Base-by-base conservation (phyloP, 768 basidiomycete genomes). In the Phaffia australis region DNA sequence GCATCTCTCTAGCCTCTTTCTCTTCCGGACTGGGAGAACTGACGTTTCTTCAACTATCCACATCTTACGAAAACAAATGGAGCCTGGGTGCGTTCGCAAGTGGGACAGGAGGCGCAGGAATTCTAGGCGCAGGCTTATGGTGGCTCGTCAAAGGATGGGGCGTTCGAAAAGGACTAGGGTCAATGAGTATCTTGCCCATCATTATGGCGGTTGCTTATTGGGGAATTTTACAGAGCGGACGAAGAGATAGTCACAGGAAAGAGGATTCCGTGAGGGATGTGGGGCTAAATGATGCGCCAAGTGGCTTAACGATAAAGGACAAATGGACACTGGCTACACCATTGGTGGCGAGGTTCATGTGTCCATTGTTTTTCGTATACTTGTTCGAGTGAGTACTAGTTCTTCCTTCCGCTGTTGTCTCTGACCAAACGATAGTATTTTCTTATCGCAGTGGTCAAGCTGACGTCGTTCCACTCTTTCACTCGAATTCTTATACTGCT, bases 21-120 rank as follows among this genome's bases (percentile, higher is more conserved):
- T 88, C 91, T 0, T 88, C 88, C 35, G 93, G 94, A 11, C 79
- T 99, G 11, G 95, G 95, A 23, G 95, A 99, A 76, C 76, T 98
- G 63, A 95, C 93, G 0, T 97, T 90, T 75, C 79, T 98, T 1
- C 94, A 98, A 78, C 78, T 93, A n/a, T 92, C 89, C 0, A 75
- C 77, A 0, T 72, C 73, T 0, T 63, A 76, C 25, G 75, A 75
- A 1, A 73, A 73, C 1, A 54, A 63, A 0, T 61, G 56, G 19
- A 59, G 88, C 49, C 83, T 99, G 15, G 91, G 94, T 5, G 95
- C 91, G 73, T 99, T 97, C 76, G 86, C 93, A 8, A 86, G 87
- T 11, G 94, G 94, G 0, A 98, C 94, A 0, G 94, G 94, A 1
- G 89, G 87, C 5, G 94, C 94, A 0, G 94, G 94, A 0, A 82